phyloP scores from a whole-genome alignment of 805 yeast genomes.

The Yarrowia divulgata region DNA sequence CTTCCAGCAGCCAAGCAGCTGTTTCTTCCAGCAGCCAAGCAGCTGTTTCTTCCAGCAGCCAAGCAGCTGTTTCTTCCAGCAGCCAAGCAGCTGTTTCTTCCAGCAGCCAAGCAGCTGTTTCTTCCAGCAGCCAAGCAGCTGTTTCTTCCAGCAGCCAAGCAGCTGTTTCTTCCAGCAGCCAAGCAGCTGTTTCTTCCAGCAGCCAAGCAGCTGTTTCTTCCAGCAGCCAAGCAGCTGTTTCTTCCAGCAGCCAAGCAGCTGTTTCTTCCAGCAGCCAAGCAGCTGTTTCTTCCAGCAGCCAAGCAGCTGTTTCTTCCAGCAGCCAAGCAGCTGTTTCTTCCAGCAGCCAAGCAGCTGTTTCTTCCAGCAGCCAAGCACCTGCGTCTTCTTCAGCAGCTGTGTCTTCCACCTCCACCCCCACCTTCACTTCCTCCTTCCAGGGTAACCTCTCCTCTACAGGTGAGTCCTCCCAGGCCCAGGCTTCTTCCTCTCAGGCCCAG shows the following conservation, averaged over 20 bases:
- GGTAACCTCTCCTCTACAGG: not conserved
- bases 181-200: not conserved
- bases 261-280: conserved; percentile 9
- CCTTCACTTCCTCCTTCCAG: not conserved
- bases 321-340: not conserved
- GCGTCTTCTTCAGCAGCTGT: not conserved
- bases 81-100: not conserved
- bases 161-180: not conserved
- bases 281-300: not conserved
- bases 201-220: not conserved
- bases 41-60: not conserved
- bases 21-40: not conserved
- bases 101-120: not conserved
- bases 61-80: not conserved
- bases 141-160: not conserved
- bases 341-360: not conserved
- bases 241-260: no score
- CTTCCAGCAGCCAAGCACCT: not conserved
- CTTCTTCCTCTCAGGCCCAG: not conserved
- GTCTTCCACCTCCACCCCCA: not conserved
- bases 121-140: not conserved
- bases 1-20: not conserved
- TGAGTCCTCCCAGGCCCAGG: not conserved
- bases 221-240: no score
- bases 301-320: not conserved